A percentile compares a stretch with the other conserved stretches of the same genome.
These are phyloP conservation scores for Misopates orontium DNA, from an alignment of 257 asterid species.

Conservation along the genomic window DNA sequence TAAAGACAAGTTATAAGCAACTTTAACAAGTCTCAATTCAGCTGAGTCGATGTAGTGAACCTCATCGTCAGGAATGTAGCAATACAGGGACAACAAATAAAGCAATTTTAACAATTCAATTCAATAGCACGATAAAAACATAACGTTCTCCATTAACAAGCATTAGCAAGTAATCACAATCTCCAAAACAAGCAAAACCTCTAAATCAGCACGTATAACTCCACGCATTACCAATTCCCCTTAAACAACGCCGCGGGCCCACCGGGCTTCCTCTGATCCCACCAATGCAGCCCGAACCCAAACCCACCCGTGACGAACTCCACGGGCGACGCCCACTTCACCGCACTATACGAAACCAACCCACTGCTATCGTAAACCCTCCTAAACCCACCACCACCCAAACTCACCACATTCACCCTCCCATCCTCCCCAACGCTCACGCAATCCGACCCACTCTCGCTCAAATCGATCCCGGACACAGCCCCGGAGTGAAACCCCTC, in stretches of 20 bases:
- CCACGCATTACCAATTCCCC: conserved; percentile 60
- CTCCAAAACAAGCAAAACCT: neutral
- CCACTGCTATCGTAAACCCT: conserved; percentile 72
- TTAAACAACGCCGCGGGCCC: conserved; percentile 75
- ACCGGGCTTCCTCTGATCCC: conserved; percentile 82
- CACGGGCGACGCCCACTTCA: conserved; percentile 83
- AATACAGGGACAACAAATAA: no score
- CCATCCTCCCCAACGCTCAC: conserved; percentile 89
- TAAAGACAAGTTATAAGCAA: no score
- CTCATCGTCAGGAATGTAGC: neutral
- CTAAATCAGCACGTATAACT: neutral
- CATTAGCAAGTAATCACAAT: neutral
- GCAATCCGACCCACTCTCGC: conserved; percentile 68
- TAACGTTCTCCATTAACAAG: neutral
- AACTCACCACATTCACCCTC: conserved; percentile 59
- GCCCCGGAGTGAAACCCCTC: conserved; percentile 63
- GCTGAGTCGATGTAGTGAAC: neutral
- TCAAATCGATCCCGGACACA: conserved; percentile 62
- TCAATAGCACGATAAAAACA: no score
- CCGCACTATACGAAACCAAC: conserved; percentile 68
- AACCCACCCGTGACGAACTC: conserved; percentile 90
- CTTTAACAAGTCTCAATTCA: no score
- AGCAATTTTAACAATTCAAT: no score
- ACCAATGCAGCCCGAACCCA: conserved; percentile 85
- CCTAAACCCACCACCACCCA: conserved; percentile 42